Conservation (phyloP, 176 grass and related monocot species). For the Oryza meyeriana region DNA sequence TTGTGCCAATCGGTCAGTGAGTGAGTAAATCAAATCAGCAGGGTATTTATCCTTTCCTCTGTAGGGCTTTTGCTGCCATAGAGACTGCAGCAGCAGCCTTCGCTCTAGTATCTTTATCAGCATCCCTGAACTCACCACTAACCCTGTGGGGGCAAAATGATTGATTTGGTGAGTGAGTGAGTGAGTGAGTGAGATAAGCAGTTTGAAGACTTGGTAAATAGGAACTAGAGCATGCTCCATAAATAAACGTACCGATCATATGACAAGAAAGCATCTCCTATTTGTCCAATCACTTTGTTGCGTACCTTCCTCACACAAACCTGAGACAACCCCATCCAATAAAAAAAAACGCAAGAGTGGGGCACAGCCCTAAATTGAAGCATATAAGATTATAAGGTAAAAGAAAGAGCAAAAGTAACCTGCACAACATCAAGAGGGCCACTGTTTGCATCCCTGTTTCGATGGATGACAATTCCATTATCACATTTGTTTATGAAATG, state of each 20-base stretch:
- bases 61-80: neutral
- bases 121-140: slow-evolving; percentile 66
- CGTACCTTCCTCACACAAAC: slow-evolving; percentile 92
- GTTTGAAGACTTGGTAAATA: neutral
- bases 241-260: slow-evolving; percentile 62
- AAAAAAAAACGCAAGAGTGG: neutral
- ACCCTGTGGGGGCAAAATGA: slow-evolving; percentile 36
- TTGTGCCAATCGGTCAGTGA: neutral
- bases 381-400: neutral
- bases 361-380: neutral
- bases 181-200: neutral
- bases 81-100: neutral
- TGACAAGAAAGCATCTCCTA: slow-evolving; percentile 81
- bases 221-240: neutral
- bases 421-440: slow-evolving; percentile 72
- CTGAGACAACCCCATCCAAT: slow-evolving; percentile 30
- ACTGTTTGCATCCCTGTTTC: slow-evolving; percentile 64
- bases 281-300: slow-evolving; percentile 85
- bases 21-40: slow-evolving; percentile 11
- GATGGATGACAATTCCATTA: slow-evolving; percentile 91
- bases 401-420: slow-evolving; percentile 40
- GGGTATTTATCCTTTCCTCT: neutral
- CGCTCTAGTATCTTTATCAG: neutral
- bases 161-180: neutral
- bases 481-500: slow-evolving; percentile 99